Evolutionary conservation across 192 early-diverging fungal species (phyloP), one percentile per base, ranked within the genome.

Genomic region (Coemansia sp.): DNA sequence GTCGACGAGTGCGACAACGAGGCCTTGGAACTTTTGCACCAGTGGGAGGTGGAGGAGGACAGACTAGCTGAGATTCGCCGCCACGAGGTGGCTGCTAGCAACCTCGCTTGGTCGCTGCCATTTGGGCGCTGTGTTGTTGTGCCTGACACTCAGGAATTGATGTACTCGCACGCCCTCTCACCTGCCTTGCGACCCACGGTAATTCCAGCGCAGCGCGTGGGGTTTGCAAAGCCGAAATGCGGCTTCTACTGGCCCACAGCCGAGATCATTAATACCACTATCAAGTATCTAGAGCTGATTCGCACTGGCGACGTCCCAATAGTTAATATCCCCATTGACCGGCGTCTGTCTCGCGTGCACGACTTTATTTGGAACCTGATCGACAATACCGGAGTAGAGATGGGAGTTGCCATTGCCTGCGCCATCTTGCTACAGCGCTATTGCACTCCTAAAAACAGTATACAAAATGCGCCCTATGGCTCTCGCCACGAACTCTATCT

Each of bases 331-430:
- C 65, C 79, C 3, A 65, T 77, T 33, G 75, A 74, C 44, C 71
- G 65, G 13, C 74, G 79, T 0, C 68, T 77, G 46, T 75, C 79
- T 0, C 54, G 74, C 2, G 59, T 74, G 41, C 42, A 40, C 54
- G 75, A 74, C 42, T 82, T 82, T 74, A 82, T 82, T 31, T 82
- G 79, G 79, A 51, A 64, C 5, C 44, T 77, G 47, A 60, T 82
- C 38, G 79, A 82, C 46, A 65, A 52, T 40, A 82, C 72, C 1
- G 52, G 24, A 27, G 52, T 42, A 4, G 79, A 82, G 16, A 52
- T 82, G 70, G 71, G 74, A 68, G 76, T 75, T 0, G 79, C 71
- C n/a, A 55, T 82, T 9, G 46, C 79, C 15, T 82, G 79, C 20
- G 33, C 74, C 5, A 51, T 82, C 11, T 62, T 82, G 1, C 62